Evolutionary conservation across 768 basidiomycete species (phyloP).

Genomic region (Naganishia onofrii): DNA sequence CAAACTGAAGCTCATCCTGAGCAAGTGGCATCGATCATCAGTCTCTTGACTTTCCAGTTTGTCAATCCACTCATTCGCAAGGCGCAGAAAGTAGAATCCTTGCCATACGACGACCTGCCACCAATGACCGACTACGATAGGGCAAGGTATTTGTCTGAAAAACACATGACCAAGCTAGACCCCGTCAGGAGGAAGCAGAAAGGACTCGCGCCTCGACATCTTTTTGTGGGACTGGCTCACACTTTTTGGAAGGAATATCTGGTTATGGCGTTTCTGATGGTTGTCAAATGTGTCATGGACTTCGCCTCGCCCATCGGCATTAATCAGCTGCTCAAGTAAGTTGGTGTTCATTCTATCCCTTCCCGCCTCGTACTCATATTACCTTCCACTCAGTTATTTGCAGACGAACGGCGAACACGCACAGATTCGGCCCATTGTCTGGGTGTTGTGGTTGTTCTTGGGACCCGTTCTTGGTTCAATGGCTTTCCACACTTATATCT

Average conservation of each 20-base stretch:
- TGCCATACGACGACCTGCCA: slow-evolving; percentile 54
- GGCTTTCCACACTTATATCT: slow-evolving; percentile 59
- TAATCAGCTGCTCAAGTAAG: slow-evolving; percentile 55
- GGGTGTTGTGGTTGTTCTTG: slow-evolving; percentile 59
- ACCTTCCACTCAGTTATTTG: neutral
- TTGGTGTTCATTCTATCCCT: neutral
- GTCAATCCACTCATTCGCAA: slow-evolving; percentile 44
- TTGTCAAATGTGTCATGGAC: slow-evolving; percentile 43
- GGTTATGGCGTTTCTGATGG: slow-evolving; percentile 34
- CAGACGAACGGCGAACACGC: slow-evolving; percentile 55
- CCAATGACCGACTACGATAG: slow-evolving; percentile 57
- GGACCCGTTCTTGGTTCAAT: slow-evolving; percentile 51
- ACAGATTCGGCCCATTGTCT: slow-evolving; percentile 65
- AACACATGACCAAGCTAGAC: slow-evolving; percentile 52
- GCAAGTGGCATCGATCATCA: slow-evolving; percentile 57
- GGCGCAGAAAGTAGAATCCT: slow-evolving; percentile 43
- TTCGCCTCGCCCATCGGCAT: slow-evolving; percentile 54
- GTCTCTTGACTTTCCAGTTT: slow-evolving; percentile 18
- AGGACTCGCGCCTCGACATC: slow-evolving; percentile 55
- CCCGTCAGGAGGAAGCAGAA: slow-evolving; percentile 45
- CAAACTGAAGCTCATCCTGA: slow-evolving; percentile 52
- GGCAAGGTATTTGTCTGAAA: slow-evolving; percentile 46
- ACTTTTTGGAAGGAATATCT: slow-evolving; percentile 46
- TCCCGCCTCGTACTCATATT: too few species aligned
- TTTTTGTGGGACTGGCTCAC: slow-evolving; percentile 58